These are phyloP conservation scores for Pseudogymnoascus verrucosus DNA, from an alignment of 2,329 filamentous ascomycete genomes.

Conservation along the genomic window DNA sequence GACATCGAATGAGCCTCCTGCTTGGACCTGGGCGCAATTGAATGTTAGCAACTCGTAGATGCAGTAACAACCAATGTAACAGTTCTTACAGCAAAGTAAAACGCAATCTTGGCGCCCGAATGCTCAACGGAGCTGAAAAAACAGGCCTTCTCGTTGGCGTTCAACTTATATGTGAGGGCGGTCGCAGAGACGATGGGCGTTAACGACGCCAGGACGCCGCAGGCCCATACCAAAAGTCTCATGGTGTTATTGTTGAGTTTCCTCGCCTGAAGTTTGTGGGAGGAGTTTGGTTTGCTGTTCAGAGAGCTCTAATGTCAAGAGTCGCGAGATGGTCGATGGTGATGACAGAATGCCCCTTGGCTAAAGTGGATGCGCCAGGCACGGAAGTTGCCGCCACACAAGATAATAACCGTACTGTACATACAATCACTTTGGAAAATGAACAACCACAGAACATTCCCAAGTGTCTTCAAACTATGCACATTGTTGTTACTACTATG, in stretches of 20 bases:
- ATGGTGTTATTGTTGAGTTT: slow-evolving; percentile 37
- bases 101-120: slow-evolving; percentile 81
- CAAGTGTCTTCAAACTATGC: neutral
- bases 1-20: slow-evolving; percentile 93
- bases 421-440: neutral
- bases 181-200: slow-evolving; percentile 71
- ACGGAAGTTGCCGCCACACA: slow-evolving; percentile 2
- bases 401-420: neutral
- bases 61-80: neutral
- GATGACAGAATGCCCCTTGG: slow-evolving; percentile 8
- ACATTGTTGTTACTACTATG: slow-evolving; percentile 7
- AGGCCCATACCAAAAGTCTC: slow-evolving; percentile 54
- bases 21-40: slow-evolving; percentile 67
- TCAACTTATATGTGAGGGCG: slow-evolving; percentile 86
- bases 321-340: neutral
- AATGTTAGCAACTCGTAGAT: slow-evolving; percentile 8
- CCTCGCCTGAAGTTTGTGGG: slow-evolving; percentile 1
- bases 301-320: neutral
- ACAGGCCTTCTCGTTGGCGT: slow-evolving; percentile 88
- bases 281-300: neutral
- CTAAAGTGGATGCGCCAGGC: neutral
- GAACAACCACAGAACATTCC: neutral
- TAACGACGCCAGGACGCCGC: slow-evolving; percentile 64
- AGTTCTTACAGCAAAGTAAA: slow-evolving; percentile 86
- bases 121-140: slow-evolving; percentile 80